Evolutionary conservation across 2,329 filamentous ascomycete genomes (phyloP).

Genomic region (Calonectria henricotiae): DNA sequence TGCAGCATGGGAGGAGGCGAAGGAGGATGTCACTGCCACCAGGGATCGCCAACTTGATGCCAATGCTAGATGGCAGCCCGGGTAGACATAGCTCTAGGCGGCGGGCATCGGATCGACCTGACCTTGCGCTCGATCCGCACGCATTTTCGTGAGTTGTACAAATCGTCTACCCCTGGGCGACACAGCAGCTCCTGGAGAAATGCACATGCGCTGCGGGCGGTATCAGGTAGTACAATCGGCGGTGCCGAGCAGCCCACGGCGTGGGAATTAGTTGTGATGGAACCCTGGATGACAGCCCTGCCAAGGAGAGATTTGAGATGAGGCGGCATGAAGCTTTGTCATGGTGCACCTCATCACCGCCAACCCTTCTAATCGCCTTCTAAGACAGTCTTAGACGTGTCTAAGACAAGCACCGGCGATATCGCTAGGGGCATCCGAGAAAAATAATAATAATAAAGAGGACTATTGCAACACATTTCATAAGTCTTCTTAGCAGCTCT

Average conservation of each 20-base stretch:
- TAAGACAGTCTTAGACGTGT: constrained; percentile 1
- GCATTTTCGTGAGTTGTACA: neutral
- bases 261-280: constrained; percentile 23
- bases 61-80: constrained; percentile 14
- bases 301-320: constrained; percentile 1
- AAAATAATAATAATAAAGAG: neutral
- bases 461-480: neutral
- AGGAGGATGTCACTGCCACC: constrained; percentile 1
- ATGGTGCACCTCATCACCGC: neutral
- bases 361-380: neutral
- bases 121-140: constrained; percentile 5
- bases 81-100: constrained; percentile 47
- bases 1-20: constrained; percentile 3
- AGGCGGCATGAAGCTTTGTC: constrained; percentile 12
- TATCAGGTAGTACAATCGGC: neutral
- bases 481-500: neutral
- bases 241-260: neutral
- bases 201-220: neutral
- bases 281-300: constrained; percentile 20
- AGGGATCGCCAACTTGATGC: neutral
- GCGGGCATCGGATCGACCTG: constrained; percentile 18
- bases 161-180: neutral
- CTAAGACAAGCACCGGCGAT: constrained; percentile 12
- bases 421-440: constrained; percentile 6
- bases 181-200: neutral